phyloP scores from a whole-genome alignment of 2,329 filamentous ascomycete species.

The Hypoxylon sp. region DNA sequence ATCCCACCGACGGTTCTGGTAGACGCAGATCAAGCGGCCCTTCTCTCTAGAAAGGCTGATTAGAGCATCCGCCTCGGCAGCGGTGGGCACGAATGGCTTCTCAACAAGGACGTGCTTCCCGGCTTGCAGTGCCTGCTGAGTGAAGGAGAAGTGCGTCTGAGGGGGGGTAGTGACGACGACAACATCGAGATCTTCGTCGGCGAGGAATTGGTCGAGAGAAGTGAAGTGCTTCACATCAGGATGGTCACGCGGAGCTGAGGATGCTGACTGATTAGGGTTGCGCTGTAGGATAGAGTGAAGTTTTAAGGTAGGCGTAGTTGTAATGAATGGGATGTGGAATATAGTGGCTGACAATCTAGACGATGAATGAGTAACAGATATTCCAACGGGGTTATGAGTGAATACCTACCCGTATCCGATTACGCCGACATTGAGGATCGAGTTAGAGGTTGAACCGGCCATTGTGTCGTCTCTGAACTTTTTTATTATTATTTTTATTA shows the following conservation, averaged over 20 bases:
- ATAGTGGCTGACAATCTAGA: slow-evolving; percentile 76
- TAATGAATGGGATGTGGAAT: slow-evolving; percentile 87
- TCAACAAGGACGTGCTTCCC: slow-evolving; percentile 86
- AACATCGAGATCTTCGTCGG: slow-evolving; percentile 76
- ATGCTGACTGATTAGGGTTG: slow-evolving; percentile 68
- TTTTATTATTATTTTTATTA: background rate
- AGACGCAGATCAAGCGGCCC: slow-evolving; percentile 73
- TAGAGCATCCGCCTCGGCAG: slow-evolving; percentile 76
- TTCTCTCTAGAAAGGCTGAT: slow-evolving; percentile 67
- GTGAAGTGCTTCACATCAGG: slow-evolving; percentile 76
- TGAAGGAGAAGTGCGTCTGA: slow-evolving; percentile 76
- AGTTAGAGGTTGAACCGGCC: slow-evolving; percentile 43
- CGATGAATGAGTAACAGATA: slow-evolving; percentile 33
- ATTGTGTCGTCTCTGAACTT: slow-evolving; percentile 26
- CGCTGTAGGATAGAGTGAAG: slow-evolving; percentile 85
- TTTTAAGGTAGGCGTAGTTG: slow-evolving; percentile 72
- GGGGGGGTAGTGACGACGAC: slow-evolving; percentile 81
- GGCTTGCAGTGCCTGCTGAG: slow-evolving; percentile 74
- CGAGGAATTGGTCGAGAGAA: slow-evolving; percentile 72
- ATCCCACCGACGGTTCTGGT: slow-evolving; percentile 84
- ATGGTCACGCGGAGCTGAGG: slow-evolving; percentile 79
- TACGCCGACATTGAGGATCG: slow-evolving; percentile 65
- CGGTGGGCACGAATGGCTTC: slow-evolving; percentile 85
- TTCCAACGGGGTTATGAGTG: slow-evolving; percentile 10
- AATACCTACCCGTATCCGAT: slow-evolving; percentile 65